Evolutionary conservation across 208 protist species (phyloP).

Genomic region (Trypanosoma vivax): DNA sequence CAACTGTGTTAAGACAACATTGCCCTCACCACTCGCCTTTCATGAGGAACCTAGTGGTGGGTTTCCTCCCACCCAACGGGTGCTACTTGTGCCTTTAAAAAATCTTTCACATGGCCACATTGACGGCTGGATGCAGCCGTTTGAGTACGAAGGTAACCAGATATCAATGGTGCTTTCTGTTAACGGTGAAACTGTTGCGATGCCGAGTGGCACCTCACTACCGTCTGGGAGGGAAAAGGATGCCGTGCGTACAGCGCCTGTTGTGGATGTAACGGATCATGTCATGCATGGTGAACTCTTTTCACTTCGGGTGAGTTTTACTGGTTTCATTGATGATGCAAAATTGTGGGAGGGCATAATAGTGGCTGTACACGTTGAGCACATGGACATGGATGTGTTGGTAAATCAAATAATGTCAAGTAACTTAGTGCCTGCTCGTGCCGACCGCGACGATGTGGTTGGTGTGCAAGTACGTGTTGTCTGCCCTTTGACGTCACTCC

Average conservation of each 20-base stretch:
- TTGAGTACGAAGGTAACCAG: slow-evolving; percentile 32
- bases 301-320: slow-evolving; percentile 47
- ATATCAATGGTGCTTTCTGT: slow-evolving; percentile 65
- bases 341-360: slow-evolving; percentile 67
- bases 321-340: slow-evolving; percentile 31
- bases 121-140: slow-evolving; percentile 65
- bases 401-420: slow-evolving; percentile 31
- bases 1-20: slow-evolving; percentile 31
- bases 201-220: slow-evolving; percentile 49
- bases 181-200: slow-evolving; percentile 35
- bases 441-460: slow-evolving; percentile 18
- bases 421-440: slow-evolving; percentile 9
- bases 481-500: slow-evolving; percentile 62
- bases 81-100: slow-evolving; percentile 65
- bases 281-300: slow-evolving; percentile 44
- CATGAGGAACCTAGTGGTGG: slow-evolving; percentile 31
- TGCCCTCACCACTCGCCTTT: slow-evolving; percentile 42
- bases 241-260: slow-evolving; percentile 48
- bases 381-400: slow-evolving; percentile 25
- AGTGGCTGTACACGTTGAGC: slow-evolving; percentile 62
- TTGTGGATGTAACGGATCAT: slow-evolving; percentile 54
- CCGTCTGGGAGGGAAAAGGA: slow-evolving; percentile 48
- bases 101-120: slow-evolving; percentile 39
- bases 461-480: slow-evolving; percentile 42
- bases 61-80: slow-evolving; percentile 39